Conservation (phyloP, 1,139 yeast genomes). For the Geotrichum reessii region DNA sequence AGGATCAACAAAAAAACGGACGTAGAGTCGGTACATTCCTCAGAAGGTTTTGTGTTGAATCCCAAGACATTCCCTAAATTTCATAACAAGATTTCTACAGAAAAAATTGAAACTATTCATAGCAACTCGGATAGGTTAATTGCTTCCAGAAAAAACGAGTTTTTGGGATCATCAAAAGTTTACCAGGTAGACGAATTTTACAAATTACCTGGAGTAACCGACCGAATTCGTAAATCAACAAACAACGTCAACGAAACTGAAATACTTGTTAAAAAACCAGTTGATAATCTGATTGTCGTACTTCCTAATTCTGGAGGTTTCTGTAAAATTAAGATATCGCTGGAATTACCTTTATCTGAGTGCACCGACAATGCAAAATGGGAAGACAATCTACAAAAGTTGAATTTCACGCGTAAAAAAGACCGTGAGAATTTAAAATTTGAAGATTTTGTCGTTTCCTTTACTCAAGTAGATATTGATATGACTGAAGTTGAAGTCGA, state of each 20-base stretch:
- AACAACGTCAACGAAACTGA: neutral
- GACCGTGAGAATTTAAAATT: neutral
- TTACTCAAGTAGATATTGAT: neutral
- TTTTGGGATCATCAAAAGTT: neutral
- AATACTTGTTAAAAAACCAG: neutral
- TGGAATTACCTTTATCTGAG: neutral
- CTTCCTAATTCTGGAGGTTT: slow-evolving; percentile 1
- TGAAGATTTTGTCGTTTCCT: slow-evolving; percentile 2
- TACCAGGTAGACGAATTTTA: neutral
- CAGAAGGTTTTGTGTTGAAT: neutral
- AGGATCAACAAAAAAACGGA: neutral
- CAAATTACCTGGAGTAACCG: neutral
- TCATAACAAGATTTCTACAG: neutral
- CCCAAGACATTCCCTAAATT: neutral
- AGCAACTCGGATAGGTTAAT: neutral
- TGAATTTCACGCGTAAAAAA: neutral
- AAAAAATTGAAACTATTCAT: neutral
- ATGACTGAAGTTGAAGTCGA: slow-evolving; percentile 9
- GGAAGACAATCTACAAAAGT: neutral
- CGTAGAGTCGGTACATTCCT: neutral
- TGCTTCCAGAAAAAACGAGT: neutral
- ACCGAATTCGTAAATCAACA: neutral
- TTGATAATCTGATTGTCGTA: neutral
- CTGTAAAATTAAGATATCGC: slow-evolving; percentile 1
- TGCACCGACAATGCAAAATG: neutral